Percentiles rank a stretch among this genome's conserved stretches.
These are phyloP conservation scores for Venustampulla echinocandica DNA, from an alignment of 495 filamentous ascomycete species.

Conservation along the genomic window DNA sequence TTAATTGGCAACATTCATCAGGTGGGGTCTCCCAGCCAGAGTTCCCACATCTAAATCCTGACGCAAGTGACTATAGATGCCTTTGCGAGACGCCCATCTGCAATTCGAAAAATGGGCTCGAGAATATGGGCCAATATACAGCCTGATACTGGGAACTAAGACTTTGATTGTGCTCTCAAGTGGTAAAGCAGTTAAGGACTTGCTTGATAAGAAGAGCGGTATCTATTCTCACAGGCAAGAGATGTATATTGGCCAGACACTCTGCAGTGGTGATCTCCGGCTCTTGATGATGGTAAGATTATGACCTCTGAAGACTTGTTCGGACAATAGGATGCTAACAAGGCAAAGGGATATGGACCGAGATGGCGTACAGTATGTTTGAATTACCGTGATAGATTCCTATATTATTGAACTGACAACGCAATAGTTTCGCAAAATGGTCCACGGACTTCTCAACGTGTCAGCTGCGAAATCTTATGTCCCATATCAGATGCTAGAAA, in stretches of 20 bases:
- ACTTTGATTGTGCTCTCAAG: slow-evolving; percentile 25
- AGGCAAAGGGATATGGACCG: too few relatives aligned
- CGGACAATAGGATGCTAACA: too few relatives aligned
- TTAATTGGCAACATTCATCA: slow-evolving; percentile 20
- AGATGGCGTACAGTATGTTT: too few relatives aligned
- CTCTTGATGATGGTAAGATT: too few relatives aligned
- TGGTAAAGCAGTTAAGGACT: slow-evolving; percentile 22
- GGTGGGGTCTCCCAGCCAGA: too few relatives aligned
- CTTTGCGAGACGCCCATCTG: too few relatives aligned
- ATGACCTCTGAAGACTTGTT: slow-evolving; percentile 29
- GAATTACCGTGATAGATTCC: too few relatives aligned
- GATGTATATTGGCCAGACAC: too few relatives aligned
- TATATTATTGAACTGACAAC: slow-evolving; percentile 26
- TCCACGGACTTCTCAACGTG: slow-evolving; percentile 23
- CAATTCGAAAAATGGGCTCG: too few relatives aligned
- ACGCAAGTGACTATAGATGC: slow-evolving; percentile 4
- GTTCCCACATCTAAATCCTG: slow-evolving; percentile 11
- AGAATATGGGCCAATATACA: slow-evolving; percentile 21
- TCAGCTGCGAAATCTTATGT: slow-evolving; percentile 10
- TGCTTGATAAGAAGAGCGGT: slow-evolving; percentile 27
- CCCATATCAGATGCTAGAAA: slow-evolving; percentile 28
- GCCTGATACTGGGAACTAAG: slow-evolving; percentile 19
- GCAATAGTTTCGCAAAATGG: slow-evolving; percentile 29
- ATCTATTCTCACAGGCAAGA: slow-evolving; percentile 27
- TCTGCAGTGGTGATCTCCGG: too few relatives aligned